Evolutionary conservation across 1,139 yeast genomes (phyloP).

Genomic region (Entelexis paramagnoliae): DNA sequence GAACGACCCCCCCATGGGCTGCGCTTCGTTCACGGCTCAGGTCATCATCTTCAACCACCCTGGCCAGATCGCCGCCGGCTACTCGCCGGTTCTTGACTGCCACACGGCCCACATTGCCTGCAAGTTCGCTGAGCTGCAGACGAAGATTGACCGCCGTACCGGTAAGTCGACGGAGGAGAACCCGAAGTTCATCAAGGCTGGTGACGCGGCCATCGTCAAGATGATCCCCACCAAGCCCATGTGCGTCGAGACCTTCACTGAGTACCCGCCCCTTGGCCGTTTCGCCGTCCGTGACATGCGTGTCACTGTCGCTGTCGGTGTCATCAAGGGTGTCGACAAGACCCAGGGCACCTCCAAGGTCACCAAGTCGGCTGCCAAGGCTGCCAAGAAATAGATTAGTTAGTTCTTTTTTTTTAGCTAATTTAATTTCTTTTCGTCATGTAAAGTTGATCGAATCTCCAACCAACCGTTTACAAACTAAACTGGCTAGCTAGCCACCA

Average conservation of each 20-base stretch:
- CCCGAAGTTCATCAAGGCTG: slow-evolving; percentile 84
- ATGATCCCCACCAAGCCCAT: slow-evolving; percentile 91
- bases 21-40: slow-evolving; percentile 79
- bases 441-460: background rate
- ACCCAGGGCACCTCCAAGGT: slow-evolving; percentile 83
- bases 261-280: slow-evolving; percentile 98
- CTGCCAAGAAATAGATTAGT: slow-evolving; percentile 78
- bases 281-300: slow-evolving; percentile 99
- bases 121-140: slow-evolving; percentile 72
- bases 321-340: slow-evolving; percentile 96
- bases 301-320: slow-evolving; percentile 99
- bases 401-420: slow-evolving; percentile 10
- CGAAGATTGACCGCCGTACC: slow-evolving; percentile 90
- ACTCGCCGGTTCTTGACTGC: slow-evolving; percentile 89
- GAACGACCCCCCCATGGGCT: slow-evolving; percentile 84
- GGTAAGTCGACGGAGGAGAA: slow-evolving; percentile 76
- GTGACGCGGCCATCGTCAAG: slow-evolving; percentile 90
- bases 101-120: slow-evolving; percentile 95
- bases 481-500: too few species aligned
- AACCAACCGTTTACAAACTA: too few species aligned
- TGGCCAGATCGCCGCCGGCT: slow-evolving; percentile 87
- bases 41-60: slow-evolving; percentile 88
- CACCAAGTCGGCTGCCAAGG: slow-evolving; percentile 99
- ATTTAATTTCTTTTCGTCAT: slow-evolving; percentile 1
- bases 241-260: slow-evolving; percentile 95